Base-by-base conservation (phyloP, 2,329 filamentous ascomycete species). In the Calonectria fujianensis region DNA sequence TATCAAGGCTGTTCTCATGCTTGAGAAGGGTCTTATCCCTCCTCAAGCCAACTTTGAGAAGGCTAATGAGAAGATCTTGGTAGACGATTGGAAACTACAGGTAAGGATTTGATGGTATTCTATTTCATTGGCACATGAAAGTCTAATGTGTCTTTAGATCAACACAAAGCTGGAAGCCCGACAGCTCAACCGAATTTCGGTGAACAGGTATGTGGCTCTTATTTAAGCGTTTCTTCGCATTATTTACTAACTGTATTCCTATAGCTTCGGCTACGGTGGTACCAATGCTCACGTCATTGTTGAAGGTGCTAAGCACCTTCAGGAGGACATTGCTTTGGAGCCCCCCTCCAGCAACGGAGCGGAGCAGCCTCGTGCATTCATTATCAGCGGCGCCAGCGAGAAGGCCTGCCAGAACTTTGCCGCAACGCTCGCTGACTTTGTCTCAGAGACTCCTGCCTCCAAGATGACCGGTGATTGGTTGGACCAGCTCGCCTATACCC, bases 21-120 rank as follows among this genome's bases (percentile, higher is more conserved):
- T 84, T 7, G 82, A 85, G 74, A 82, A 82, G 31, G 79, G 78
- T 10, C 73, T 76, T n/a, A 83, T 85, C 14, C 80, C 81, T 0
- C 82, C 83, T 27, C 81, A 84, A 48, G 75, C 79, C 31, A 80
- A 81, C 52, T 83, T 82, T 37, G 73, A 82, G 57, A 79, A 79
- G 39, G 73, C 78, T 3, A 85, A 85, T 32, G 82, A 72, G n/a
- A 74, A 75, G 73, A 85, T 84, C 48, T 70, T 68, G 2, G 41
- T 77, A 11, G 76, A 81, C 35, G 72, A 77, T 20, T 80, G 78
- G 77, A 79, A 81, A 41, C 51, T 83, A 29, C 76, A 74, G 65
- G 77, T 48, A 70, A 64, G 57, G 10, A 8, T 13, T 24, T 29
- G 7, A 11, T 18, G 24, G 24, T 3, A 13, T 20, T 39, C 9